Conservation (phyloP, 768 basidiomycete species). For the Mycena metata region DNA sequence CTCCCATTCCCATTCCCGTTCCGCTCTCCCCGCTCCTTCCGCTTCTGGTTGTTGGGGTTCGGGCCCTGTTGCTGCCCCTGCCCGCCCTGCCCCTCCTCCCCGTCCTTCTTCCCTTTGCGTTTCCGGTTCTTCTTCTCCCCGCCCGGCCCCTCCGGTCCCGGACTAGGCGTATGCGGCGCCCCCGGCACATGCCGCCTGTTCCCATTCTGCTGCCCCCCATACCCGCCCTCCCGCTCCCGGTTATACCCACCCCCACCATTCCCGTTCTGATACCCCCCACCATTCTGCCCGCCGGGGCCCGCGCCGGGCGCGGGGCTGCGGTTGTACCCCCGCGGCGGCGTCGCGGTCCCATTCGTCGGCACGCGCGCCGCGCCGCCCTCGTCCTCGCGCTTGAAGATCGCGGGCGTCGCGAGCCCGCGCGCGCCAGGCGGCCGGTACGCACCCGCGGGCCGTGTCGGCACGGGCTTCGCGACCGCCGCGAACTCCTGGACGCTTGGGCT, state of each 20-base stretch:
- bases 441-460: conserved; percentile 77
- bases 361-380: conserved; percentile 77
- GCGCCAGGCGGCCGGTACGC: conserved; percentile 96
- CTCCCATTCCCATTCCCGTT: conserved; percentile 39
- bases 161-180: conserved; percentile 64
- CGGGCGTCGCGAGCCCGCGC: conserved; percentile 88
- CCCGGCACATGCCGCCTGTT: conserved; percentile 82
- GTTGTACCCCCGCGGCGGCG: conserved; percentile 72
- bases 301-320: conserved; percentile 69
- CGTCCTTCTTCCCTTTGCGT: conserved; percentile 64
- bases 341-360: conserved; percentile 67
- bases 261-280: conserved; percentile 48
- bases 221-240: conserved; percentile 44
- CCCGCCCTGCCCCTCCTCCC: conserved; percentile 48
- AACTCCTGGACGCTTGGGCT: conserved; percentile 67
- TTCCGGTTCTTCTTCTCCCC: conserved; percentile 63
- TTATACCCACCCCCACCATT: conserved; percentile 21
- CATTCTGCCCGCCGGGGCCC: conserved; percentile 43
- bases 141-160: conserved; percentile 51
- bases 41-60: conserved; percentile 41
- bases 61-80: conserved; percentile 34
- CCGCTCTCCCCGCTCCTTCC: conserved; percentile 53
- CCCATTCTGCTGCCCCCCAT: conserved; percentile 50
- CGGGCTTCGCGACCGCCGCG: conserved; percentile 66
- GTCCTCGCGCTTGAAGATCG: conserved; percentile 92